Conservation (phyloP, 2,329 filamentous ascomycete species). For the Scedosporium aurantiacum region DNA sequence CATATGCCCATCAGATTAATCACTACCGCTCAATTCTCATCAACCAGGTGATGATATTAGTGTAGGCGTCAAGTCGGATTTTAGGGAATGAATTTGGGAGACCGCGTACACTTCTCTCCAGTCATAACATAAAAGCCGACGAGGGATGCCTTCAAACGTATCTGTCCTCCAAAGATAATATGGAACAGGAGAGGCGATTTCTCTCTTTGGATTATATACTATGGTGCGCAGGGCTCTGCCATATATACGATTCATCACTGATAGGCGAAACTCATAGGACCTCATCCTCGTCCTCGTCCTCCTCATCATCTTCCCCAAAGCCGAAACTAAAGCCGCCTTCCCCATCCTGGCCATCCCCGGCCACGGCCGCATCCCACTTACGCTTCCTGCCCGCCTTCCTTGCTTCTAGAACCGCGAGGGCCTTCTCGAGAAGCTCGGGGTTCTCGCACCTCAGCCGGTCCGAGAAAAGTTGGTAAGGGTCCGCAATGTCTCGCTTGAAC, state of each 20-base stretch:
- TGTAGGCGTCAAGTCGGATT: too few relatives aligned
- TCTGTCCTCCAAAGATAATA: too few relatives aligned
- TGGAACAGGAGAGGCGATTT: too few relatives aligned
- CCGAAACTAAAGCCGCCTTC: conserved; percentile 41
- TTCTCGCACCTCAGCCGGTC: conserved; percentile 51
- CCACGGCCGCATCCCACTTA: conserved; percentile 73
- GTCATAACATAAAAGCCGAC: too few relatives aligned
- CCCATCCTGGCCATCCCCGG: conserved; percentile 22
- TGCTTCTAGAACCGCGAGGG: conserved; percentile 52
- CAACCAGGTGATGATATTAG: too few relatives aligned
- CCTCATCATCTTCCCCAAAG: conserved; percentile 36
- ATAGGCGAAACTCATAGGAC: background rate
- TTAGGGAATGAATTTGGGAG: too few relatives aligned
- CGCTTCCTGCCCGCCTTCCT: conserved; percentile 56
- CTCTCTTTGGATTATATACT: too few relatives aligned
- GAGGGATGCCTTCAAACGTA: too few relatives aligned
- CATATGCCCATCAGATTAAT: too few relatives aligned
- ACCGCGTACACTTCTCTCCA: too few relatives aligned
- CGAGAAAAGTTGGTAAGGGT: conserved; percentile 67
- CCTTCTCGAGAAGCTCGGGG: conserved; percentile 57
- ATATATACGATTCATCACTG: too few relatives aligned
- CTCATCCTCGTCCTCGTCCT: background rate
- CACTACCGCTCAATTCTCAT: too few relatives aligned
- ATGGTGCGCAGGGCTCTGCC: background rate
- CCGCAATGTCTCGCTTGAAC: conserved; percentile 59